These are phyloP conservation scores for Dalechampia spathulata DNA, from an alignment of 441 rosid species.

Conservation along the genomic window DNA sequence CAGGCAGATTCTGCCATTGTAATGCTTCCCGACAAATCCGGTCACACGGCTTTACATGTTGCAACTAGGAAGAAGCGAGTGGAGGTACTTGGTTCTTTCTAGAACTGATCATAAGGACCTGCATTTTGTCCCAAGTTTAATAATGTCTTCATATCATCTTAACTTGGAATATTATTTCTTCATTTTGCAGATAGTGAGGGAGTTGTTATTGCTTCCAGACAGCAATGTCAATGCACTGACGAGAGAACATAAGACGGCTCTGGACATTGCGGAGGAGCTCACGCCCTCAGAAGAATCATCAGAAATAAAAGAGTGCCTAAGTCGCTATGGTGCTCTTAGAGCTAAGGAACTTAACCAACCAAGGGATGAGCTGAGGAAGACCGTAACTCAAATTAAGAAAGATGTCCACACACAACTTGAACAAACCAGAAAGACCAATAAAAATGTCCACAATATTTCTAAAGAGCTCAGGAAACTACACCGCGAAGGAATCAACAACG, in stretches of 20 bases:
- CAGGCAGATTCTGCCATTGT: constrained; percentile 93
- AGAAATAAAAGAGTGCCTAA: constrained; percentile 59
- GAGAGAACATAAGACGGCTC: constrained; percentile 89
- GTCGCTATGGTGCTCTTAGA: constrained; percentile 66
- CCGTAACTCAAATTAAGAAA: constrained; percentile 90
- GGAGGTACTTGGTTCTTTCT: constrained; percentile 41
- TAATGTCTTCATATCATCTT: background rate
- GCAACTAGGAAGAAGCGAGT: constrained; percentile 91
- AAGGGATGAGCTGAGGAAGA: constrained; percentile 87
- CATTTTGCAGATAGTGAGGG: constrained; percentile 78
- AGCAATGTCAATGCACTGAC: constrained; percentile 81
- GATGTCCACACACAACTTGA: constrained; percentile 94
- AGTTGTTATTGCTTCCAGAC: constrained; percentile 67
- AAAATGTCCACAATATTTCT: constrained; percentile 90
- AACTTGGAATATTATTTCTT: constrained; percentile 4
- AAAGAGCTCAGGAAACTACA: constrained; percentile 94
- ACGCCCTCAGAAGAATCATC: constrained; percentile 80
- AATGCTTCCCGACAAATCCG: constrained; percentile 90
- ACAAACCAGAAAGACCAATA: constrained; percentile 86
- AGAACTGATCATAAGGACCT: background rate
- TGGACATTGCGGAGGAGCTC: constrained; percentile 90
- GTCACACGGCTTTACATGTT: constrained; percentile 86
- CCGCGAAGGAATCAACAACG: constrained; percentile 95
- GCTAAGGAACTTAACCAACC: constrained; percentile 96
- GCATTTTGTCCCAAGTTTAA: background rate